These are phyloP conservation scores for Pythium coloratum DNA, from an alignment of 352 stramenopile genomes.

Conservation along the genomic window DNA sequence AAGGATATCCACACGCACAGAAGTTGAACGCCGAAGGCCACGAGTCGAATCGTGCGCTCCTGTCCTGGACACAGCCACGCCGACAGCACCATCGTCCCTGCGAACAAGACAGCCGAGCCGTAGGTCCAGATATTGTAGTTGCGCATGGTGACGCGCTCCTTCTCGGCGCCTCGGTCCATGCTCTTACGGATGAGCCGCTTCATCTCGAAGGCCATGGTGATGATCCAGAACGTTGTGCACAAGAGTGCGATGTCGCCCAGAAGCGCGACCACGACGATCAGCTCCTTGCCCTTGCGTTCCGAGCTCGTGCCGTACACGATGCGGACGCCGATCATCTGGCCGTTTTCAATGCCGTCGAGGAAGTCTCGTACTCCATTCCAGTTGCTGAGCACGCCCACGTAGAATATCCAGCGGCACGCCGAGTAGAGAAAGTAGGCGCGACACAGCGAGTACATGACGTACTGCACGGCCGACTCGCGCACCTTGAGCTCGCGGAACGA, in stretches of 20 bases:
- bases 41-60: slow-evolving; percentile 33
- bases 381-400: slow-evolving; percentile 52
- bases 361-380: slow-evolving; percentile 48
- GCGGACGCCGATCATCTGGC: slow-evolving; percentile 50
- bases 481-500: slow-evolving; percentile 67
- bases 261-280: slow-evolving; percentile 42
- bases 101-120: slow-evolving; percentile 35
- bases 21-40: slow-evolving; percentile 49
- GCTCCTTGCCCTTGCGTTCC: slow-evolving; percentile 32
- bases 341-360: slow-evolving; percentile 47
- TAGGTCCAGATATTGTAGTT: slow-evolving; percentile 53
- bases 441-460: slow-evolving; percentile 65
- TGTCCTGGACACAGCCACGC: slow-evolving; percentile 28
- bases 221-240: slow-evolving; percentile 64
- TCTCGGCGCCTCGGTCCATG: slow-evolving; percentile 57
- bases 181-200: slow-evolving; percentile 62
- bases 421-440: slow-evolving; percentile 69
- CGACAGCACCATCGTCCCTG: slow-evolving; percentile 43
- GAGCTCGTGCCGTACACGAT: slow-evolving; percentile 42
- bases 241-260: slow-evolving; percentile 63
- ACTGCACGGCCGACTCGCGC: slow-evolving; percentile 62
- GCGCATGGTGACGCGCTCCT: slow-evolving; percentile 53
- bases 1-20: slow-evolving; percentile 53
- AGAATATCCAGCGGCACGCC: slow-evolving; percentile 49
- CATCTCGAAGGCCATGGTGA: slow-evolving; percentile 65